Percentiles rank a stretch among this genome's conserved stretches.
Conservation (phyloP, 2,329 filamentous ascomycete genomes). For the Clarireedia paspali region DNA sequence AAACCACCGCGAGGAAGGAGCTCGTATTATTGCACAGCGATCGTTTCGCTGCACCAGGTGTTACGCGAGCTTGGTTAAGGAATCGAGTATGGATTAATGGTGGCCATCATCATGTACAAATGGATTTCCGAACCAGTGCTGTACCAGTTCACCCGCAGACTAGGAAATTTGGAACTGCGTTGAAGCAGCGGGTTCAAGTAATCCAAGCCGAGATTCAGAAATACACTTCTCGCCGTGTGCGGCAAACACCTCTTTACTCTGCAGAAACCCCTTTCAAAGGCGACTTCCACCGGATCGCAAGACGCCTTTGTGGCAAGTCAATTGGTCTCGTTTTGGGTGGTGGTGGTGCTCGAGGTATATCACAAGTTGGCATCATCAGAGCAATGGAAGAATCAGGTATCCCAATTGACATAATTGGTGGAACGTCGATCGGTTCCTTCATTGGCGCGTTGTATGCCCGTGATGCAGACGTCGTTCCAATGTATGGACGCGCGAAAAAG, state of each 20-base stretch:
- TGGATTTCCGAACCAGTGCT: slow-evolving; percentile 72
- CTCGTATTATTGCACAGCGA: slow-evolving; percentile 85
- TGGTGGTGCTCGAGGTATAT: slow-evolving; percentile 83
- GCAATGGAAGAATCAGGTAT: slow-evolving; percentile 95
- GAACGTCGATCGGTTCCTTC: slow-evolving; percentile 93
- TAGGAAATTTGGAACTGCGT: slow-evolving; percentile 72
- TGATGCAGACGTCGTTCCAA: slow-evolving; percentile 92
- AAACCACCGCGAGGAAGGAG: slow-evolving; percentile 91
- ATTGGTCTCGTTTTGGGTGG: slow-evolving; percentile 91
- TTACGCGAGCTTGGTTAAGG: slow-evolving; percentile 82
- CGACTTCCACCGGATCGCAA: slow-evolving; percentile 88
- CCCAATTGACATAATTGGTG: slow-evolving; percentile 89
- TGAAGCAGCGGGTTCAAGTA: slow-evolving; percentile 91
- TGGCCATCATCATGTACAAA: slow-evolving; percentile 94
- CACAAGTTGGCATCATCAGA: slow-evolving; percentile 88
- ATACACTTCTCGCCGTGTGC: slow-evolving; percentile 89
- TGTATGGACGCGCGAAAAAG: slow-evolving; percentile 95
- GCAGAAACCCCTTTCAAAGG: slow-evolving; percentile 91
- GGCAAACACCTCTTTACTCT: slow-evolving; percentile 81
- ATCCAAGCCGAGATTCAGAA: slow-evolving; percentile 97
- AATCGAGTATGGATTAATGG: slow-evolving; percentile 98
- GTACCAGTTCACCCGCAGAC: slow-evolving; percentile 69
- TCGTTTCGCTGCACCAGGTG: slow-evolving; percentile 73
- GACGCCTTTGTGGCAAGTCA: slow-evolving; percentile 85
- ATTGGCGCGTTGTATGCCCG: slow-evolving; percentile 92